Percentiles rank a stretch among this genome's conserved stretches.
Conservation (phyloP, 148 eudicot genomes). For the Nepenthes gracilis region DNA sequence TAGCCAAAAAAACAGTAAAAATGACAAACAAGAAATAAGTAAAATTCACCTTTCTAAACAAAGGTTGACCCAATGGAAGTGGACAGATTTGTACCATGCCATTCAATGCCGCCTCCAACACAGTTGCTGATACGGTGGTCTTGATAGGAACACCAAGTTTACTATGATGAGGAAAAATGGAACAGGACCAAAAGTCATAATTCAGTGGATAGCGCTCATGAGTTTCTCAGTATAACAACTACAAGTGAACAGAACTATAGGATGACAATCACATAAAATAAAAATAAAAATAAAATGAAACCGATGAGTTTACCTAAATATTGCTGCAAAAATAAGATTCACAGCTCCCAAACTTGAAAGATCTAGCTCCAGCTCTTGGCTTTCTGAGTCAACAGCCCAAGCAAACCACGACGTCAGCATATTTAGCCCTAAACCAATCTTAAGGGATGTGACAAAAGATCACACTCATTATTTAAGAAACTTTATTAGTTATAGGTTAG, state of each 20-base stretch:
- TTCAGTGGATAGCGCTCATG: neutral
- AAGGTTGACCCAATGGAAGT: slow-evolving; percentile 65
- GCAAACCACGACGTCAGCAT: slow-evolving; percentile 5
- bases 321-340: slow-evolving; percentile 89
- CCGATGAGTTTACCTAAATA: slow-evolving; percentile 52
- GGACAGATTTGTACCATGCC: slow-evolving; percentile 52
- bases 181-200: slow-evolving; percentile 5
- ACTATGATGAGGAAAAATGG: slow-evolving; percentile 24
- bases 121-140: slow-evolving; percentile 90
- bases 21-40: neutral
- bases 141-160: slow-evolving; percentile 97
- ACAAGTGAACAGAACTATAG: neutral
- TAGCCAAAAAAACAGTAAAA: no score
- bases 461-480: neutral
- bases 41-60: slow-evolving; percentile 54
- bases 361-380: slow-evolving; percentile 90
- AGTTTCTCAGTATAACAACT: neutral
- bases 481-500: no score
- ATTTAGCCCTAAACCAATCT: slow-evolving; percentile 3
- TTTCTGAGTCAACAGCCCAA: slow-evolving; percentile 89
- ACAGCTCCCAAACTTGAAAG: slow-evolving; percentile 98
- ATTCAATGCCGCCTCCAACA: slow-evolving; percentile 91
- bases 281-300: neutral
- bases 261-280: slow-evolving; percentile 7
- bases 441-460: neutral